Percentiles rank a stretch among this genome's conserved stretches.
phyloP scores from a whole-genome alignment of 805 yeast genomes.

The Yamadazyma akitaensis region DNA sequence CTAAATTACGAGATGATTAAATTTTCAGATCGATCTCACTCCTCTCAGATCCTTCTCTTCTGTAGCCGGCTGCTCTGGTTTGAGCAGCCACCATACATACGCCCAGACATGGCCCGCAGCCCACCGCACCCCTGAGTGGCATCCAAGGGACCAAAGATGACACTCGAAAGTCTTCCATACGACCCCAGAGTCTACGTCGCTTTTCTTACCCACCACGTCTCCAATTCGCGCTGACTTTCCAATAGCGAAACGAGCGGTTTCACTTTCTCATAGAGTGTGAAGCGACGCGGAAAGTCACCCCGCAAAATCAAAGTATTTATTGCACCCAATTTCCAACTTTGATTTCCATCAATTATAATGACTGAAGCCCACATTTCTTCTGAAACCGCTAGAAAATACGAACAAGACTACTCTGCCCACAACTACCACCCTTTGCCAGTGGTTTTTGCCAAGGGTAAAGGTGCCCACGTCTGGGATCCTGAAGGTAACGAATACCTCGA shows the following conservation, averaged over 20 bases:
- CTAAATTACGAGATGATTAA: too few relatives aligned
- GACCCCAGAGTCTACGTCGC: too few relatives aligned
- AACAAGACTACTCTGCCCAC: slow-evolving; percentile 85
- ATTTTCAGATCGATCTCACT: not conserved
- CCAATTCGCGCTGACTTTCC: slow-evolving; percentile 5
- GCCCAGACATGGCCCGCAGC: too few relatives aligned
- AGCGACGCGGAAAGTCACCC: slow-evolving; percentile 3
- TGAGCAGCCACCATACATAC: too few relatives aligned
- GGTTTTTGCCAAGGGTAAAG: slow-evolving; percentile 79
- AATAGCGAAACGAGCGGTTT: not conserved
- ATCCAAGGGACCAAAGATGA: too few relatives aligned
- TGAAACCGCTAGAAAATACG: slow-evolving; percentile 60
- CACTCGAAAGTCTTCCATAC: too few relatives aligned
- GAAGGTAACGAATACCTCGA: slow-evolving; percentile 94
- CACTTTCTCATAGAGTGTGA: too few relatives aligned
- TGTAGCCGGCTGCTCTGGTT: too few relatives aligned
- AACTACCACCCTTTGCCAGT: slow-evolving; percentile 97
- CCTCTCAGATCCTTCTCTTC: not conserved
- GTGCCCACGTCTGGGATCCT: slow-evolving; percentile 97
- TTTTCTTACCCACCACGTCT: too few relatives aligned
- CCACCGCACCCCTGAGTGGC: too few relatives aligned
- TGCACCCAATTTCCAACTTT: not conserved
- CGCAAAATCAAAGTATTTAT: slow-evolving; percentile 1
- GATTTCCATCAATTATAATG: not conserved
- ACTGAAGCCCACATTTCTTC: slow-evolving; percentile 48